Percentiles rank a stretch among this genome's conserved stretches.
Evolutionary conservation across 306 rosid genomes (phyloP).

Genomic region (Ormosia semicastrata): DNA sequence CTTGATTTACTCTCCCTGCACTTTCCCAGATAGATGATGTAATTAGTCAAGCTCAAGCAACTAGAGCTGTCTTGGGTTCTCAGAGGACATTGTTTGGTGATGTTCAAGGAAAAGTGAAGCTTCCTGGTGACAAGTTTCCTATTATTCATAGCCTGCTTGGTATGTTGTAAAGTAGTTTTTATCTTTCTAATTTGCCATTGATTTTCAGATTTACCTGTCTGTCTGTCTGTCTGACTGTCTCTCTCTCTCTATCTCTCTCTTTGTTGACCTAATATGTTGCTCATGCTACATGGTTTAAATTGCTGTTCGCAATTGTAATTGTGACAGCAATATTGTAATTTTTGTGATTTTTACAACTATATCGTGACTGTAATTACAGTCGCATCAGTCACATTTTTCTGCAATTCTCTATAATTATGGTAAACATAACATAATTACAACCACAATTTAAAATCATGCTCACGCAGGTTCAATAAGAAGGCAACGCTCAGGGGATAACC

Average conservation of each 20-base stretch:
- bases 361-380: no score
- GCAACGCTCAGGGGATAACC: conserved; percentile 85
- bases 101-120: conserved; percentile 95
- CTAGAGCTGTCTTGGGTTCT: conserved; percentile 81
- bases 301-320: no score
- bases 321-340: no score
- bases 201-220: not conserved
- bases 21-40: conserved; percentile 84
- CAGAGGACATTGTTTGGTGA: conserved; percentile 85
- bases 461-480: conserved; percentile 82
- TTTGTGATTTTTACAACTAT: no score
- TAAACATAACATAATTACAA: no score
- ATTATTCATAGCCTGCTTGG: conserved; percentile 84
- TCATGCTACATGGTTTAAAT: no score
- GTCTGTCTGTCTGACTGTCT: no score
- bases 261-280: conserved; percentile 17
- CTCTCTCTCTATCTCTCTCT: not conserved
- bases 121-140: conserved; percentile 86
- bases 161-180: conserved; percentile 27
- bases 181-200: not conserved
- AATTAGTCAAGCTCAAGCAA: conserved; percentile 97
- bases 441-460: no score
- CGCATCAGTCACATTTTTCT: no score
- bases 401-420: no score
- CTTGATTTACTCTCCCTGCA: conserved; percentile 8